A percentile compares a stretch with the other conserved stretches of the same genome.
Evolutionary conservation across 352 stramenopile genomes (phyloP).

Genomic region (Globisporangium iwayamae): DNA sequence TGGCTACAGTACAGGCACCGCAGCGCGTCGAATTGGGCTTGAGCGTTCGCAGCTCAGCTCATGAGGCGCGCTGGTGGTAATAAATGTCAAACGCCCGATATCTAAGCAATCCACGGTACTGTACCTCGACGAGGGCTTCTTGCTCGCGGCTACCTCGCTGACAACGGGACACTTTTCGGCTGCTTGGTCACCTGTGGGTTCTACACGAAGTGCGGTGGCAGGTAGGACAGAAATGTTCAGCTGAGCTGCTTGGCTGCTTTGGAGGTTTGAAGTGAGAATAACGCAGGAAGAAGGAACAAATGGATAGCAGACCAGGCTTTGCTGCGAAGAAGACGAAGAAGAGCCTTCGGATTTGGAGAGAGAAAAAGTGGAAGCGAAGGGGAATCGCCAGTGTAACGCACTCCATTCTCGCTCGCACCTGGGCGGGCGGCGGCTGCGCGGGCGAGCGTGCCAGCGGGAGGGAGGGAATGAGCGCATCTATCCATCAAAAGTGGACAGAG

Average conservation of each 20-base stretch:
- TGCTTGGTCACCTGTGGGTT: neutral
- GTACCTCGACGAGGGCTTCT: neutral
- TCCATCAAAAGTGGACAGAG: slow-evolving; percentile 4
- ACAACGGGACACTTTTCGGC: neutral
- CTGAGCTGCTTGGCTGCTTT: neutral
- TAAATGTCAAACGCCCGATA: neutral
- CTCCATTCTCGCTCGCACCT: neutral
- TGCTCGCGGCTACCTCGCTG: neutral
- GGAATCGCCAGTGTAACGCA: neutral
- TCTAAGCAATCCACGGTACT: neutral
- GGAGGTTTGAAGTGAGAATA: neutral
- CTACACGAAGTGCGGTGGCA: neutral
- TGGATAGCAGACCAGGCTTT: neutral
- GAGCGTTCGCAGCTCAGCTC: neutral
- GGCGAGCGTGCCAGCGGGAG: no score
- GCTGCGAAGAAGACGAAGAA: neutral
- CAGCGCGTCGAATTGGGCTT: neutral
- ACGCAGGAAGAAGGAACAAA: neutral
- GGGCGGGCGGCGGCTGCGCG: neutral
- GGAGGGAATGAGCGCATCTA: neutral
- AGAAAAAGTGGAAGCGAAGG: neutral
- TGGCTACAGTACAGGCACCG: neutral
- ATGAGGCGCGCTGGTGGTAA: no score
- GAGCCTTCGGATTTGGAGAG: neutral
- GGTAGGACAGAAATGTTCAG: neutral